A percentile compares a stretch with the other conserved stretches of the same genome.
Evolutionary conservation across 108 stramenopile species (phyloP).

Genomic region (Cyclotella choctawhatcheeana): DNA sequence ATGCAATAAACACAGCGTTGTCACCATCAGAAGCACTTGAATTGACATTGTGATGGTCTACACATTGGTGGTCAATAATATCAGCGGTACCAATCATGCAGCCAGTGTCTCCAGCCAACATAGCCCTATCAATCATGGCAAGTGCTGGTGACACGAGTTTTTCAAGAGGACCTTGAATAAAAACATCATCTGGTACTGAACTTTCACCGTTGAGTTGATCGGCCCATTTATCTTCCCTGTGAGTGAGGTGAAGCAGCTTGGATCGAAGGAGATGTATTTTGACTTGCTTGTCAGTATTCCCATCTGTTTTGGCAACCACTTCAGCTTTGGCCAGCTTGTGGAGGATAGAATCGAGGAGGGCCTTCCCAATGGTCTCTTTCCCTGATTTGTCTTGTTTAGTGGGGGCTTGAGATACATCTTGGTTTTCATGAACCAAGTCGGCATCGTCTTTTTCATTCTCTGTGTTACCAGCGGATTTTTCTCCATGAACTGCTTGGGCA

Average conservation of each 20-base stretch:
- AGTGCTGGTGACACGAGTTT: background rate
- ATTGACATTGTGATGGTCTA: background rate
- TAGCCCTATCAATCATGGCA: background rate
- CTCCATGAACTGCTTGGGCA: too few relatives aligned
- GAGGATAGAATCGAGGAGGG: background rate
- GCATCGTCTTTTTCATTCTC: background rate
- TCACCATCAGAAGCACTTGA: background rate
- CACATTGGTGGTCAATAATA: constrained; percentile 6
- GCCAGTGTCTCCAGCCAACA: background rate
- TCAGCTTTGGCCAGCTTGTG: constrained; percentile 13
- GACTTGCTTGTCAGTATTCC: constrained; percentile 1
- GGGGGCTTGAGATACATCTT: background rate
- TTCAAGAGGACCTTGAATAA: background rate
- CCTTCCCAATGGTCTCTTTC: background rate
- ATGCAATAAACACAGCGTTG: background rate
- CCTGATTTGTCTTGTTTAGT: background rate
- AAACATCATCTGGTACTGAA: constrained; percentile 1
- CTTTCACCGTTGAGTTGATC: background rate
- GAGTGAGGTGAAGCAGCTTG: constrained; percentile 3
- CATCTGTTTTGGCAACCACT: constrained; percentile 8
- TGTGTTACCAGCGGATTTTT: too few relatives aligned
- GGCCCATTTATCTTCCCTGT: constrained; percentile 3
- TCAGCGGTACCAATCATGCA: background rate
- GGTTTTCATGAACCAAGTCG: background rate
- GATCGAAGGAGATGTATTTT: constrained; percentile 12